phyloP scores from a whole-genome alignment of 371 early-diverging fungal species.

The Actinomucor elegans region DNA sequence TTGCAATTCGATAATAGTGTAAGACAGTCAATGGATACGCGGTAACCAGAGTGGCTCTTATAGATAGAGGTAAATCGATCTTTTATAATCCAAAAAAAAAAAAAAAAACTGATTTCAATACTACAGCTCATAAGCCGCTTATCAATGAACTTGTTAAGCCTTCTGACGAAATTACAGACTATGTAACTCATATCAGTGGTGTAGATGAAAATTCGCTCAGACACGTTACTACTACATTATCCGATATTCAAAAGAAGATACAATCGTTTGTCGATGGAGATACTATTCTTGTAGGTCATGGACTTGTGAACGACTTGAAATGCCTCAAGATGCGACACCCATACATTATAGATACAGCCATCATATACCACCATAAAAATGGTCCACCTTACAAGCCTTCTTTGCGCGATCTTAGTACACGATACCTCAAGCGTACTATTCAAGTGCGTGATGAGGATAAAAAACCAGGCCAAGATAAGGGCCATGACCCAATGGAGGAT shows the following conservation, averaged over 20 bases:
- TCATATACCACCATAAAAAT: slow-evolving; percentile 59
- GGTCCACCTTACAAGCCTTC: slow-evolving; percentile 59
- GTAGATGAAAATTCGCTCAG: slow-evolving; percentile 54
- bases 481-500: slow-evolving; percentile 76
- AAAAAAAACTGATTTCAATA: neutral
- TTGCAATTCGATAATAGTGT: slow-evolving; percentile 37
- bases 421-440: slow-evolving; percentile 57
- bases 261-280: slow-evolving; percentile 34
- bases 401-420: slow-evolving; percentile 55
- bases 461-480: slow-evolving; percentile 22
- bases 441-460: slow-evolving; percentile 38
- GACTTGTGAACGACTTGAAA: slow-evolving; percentile 72
- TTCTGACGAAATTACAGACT: slow-evolving; percentile 61
- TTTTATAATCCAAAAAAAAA: neutral
- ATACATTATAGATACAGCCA: slow-evolving; percentile 69
- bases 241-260: slow-evolving; percentile 53
- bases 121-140: slow-evolving; percentile 37
- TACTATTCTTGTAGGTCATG: slow-evolving; percentile 76
- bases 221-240: slow-evolving; percentile 49
- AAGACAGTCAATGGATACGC: slow-evolving; percentile 64
- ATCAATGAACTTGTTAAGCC: slow-evolving; percentile 71
- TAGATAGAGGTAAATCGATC: slow-evolving; percentile 54
- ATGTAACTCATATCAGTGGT: slow-evolving; percentile 68
- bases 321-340: slow-evolving; percentile 61
- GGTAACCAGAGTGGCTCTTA: slow-evolving; percentile 64